A percentile compares a stretch with the other conserved stretches of the same genome.
These are phyloP conservation scores for Russula foetens DNA, from an alignment of 768 basidiomycete genomes.

Conservation along the genomic window DNA sequence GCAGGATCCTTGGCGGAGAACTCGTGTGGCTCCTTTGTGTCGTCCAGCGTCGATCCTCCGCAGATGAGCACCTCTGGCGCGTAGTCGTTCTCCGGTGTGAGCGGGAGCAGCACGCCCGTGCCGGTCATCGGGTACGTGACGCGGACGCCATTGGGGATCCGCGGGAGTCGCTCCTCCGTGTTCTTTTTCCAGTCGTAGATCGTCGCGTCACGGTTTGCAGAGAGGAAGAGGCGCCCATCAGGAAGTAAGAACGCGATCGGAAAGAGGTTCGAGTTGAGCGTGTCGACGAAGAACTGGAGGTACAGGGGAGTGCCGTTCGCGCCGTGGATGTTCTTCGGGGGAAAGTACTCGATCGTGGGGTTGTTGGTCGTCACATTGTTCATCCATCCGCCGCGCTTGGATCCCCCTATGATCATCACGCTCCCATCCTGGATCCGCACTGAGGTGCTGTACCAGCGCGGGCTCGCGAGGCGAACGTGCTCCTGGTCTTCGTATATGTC, in stretches of 20 bases:
- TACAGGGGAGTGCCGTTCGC: conserved; percentile 59
- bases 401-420: conserved; percentile 76
- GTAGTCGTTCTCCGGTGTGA: conserved; percentile 54
- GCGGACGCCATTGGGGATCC: conserved; percentile 67
- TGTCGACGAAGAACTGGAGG: conserved; percentile 57
- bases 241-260: conserved; percentile 69
- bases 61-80: conserved; percentile 66
- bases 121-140: conserved; percentile 82
- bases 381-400: conserved; percentile 78
- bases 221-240: conserved; percentile 62
- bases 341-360: conserved; percentile 75
- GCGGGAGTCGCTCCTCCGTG: conserved; percentile 52
- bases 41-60: conserved; percentile 64
- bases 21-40: conserved; percentile 47
- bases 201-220: conserved; percentile 71
- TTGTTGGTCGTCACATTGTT: conserved; percentile 77
- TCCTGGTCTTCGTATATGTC: conserved; percentile 56
- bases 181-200: conserved; percentile 70
- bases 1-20: conserved; percentile 69
- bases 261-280: conserved; percentile 77
- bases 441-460: conserved; percentile 76
- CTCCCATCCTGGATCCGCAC: conserved; percentile 68
- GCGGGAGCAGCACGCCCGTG: conserved; percentile 63
- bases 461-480: conserved; percentile 61
- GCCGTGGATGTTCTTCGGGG: conserved; percentile 64